Base-by-base conservation (phyloP, 2,329 filamentous ascomycete species). In the Arthrobotrys sphaeroides region DNA sequence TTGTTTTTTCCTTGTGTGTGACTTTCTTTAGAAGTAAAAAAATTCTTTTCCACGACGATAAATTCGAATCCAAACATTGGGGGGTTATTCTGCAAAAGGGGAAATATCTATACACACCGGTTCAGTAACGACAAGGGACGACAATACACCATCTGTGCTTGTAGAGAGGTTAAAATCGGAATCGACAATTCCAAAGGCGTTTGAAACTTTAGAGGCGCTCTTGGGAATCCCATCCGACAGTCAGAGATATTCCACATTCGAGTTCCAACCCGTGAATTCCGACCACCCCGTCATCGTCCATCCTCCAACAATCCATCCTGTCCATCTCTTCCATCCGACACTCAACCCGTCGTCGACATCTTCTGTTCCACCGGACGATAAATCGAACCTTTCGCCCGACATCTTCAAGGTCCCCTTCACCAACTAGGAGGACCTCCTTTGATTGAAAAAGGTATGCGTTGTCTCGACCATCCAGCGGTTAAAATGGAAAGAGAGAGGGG, bases 391-490 rank as follows among this genome's bases (percentile, higher is more conserved):
- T 43, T 38, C 18, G 12, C 28, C 18, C 45, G 16, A 24, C 60
- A 12, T 40, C n/a, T n/a, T n/a, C n/a, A n/a, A n/a, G n/a, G n/a
- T n/a, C n/a, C n/a, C n/a, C n/a, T n/a, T n/a, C n/a, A n/a, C n/a
- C n/a, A n/a, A n/a, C n/a, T n/a, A n/a, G n/a, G n/a, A n/a, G 40
- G 6, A 36, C 22, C 22, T 16, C 18, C 28, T 16, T 24, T 22
- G 31, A 18, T 40, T 18, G 36, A 40, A 64, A 73, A 73, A 73
- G 69, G 69, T 33, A 60, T 73, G 51, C 33, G 69, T 65, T 60
- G 47, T 69, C 24, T 62, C 66, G 45, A 51, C 47, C n/a, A 22
- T 47, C 47, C 31, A n/a, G 57, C 13, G 45, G 49, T 40, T 36
- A 24, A 22, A 18, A 38, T 38, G 45, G 49, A 31, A 24, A 47